Evolutionary conservation across 306 rosid species (phyloP).

Genomic region (Alnus rubra): DNA sequence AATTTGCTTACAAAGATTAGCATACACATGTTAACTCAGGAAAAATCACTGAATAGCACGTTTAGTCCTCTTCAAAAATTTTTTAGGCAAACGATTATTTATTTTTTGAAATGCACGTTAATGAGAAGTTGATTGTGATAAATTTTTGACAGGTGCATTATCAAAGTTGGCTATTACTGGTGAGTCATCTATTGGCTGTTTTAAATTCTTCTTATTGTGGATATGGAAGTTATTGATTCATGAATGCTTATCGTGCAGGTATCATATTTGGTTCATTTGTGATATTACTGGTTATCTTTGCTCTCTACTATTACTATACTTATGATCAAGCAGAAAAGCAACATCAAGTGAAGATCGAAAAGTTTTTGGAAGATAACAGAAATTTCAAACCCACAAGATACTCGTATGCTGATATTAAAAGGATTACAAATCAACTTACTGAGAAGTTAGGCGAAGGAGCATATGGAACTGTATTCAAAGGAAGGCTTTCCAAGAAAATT

Average conservation of each 20-base stretch:
- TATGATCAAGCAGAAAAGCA: conserved; percentile 13
- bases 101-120: no score
- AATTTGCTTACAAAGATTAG: no score
- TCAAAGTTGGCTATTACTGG: conserved; percentile 22
- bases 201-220: background rate
- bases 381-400: conserved; percentile 36
- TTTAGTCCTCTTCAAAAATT: no score
- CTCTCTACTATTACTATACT: background rate
- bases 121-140: background rate
- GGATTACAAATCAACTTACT: conserved; percentile 17
- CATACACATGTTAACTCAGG: no score
- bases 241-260: background rate
- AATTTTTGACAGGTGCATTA: conserved; percentile 20
- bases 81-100: no score
- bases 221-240: background rate
- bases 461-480: conserved; percentile 31
- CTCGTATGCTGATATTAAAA: conserved; percentile 34
- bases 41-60: no score
- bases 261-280: conserved; percentile 21
- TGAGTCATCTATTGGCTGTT: background rate
- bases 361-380: conserved; percentile 29
- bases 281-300: background rate
- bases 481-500: conserved; percentile 27
- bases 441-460: conserved; percentile 29
- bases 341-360: conserved; percentile 21